Evolutionary conservation across 495 filamentous ascomycete genomes (phyloP), one percentile per base, ranked within the genome.

Genomic region (Penicillium herquei): DNA sequence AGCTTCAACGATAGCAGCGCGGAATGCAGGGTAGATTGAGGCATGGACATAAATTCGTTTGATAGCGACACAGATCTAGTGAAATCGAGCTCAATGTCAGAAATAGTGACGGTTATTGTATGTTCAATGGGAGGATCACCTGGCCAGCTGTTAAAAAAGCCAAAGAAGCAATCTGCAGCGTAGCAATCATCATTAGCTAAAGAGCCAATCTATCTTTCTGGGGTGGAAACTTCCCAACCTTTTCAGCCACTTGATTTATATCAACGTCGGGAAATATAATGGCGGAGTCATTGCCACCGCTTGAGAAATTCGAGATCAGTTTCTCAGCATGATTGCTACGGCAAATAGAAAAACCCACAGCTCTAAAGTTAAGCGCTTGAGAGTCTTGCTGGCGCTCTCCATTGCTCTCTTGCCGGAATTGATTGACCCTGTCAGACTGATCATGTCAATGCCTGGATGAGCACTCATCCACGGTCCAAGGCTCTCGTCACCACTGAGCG

Each of bases 31-130:
- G 66, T 85, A 87, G 55, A 87, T 82, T 35, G 63, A 66, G 54
- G 84, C 76, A 69, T 88, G 85, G 47, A 88, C 79, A 62, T 87
- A 87, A 54, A 88, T 72, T 26, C 85, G 75, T 70, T 87, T 86
- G 12, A 75, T 72, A 6, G 74, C 74, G 16, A 82, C 69, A 62
- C 81, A 84, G 1, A 82, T 72, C 62, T 84, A 1, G 77, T 75
- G 30, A 32, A 32, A 1, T 31, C 17, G 6, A n/a, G n/a, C n/a
- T n/a, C n/a, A n/a, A n/a, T n/a, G n/a, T n/a, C n/a, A n/a, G n/a
- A n/a, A n/a, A n/a, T n/a, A n/a, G n/a, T n/a, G n/a, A n/a, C n/a
- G n/a, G n/a, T n/a, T n/a, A n/a, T n/a, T n/a, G n/a, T n/a, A n/a
- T n/a, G n/a, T n/a, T n/a, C n/a, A n/a, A n/a, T n/a, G n/a, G n/a